These are phyloP conservation scores for Monosporozyma servazzii DNA, from an alignment of 805 yeast genomes.

Conservation along the genomic window DNA sequence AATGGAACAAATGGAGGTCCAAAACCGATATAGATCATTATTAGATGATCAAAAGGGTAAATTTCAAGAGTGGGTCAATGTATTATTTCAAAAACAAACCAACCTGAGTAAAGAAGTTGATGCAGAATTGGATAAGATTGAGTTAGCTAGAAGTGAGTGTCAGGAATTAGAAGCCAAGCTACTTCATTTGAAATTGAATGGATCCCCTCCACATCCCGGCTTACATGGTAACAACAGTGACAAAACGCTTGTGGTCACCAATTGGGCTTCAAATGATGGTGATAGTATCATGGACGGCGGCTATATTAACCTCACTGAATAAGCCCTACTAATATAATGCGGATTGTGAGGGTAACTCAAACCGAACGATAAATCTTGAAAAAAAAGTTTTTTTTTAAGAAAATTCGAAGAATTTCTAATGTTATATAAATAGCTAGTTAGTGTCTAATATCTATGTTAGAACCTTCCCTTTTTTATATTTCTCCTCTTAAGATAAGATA, in stretches of 20 bases:
- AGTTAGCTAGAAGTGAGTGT: conserved; percentile 31
- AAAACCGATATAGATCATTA: conserved; percentile 35
- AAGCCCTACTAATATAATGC: not conserved
- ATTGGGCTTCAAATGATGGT: not conserved
- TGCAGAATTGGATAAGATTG: conserved; percentile 30
- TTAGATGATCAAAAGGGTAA: conserved; percentile 44
- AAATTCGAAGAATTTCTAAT: not conserved
- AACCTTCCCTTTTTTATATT: not conserved
- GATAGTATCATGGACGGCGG: not conserved
- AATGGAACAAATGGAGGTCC: conserved; percentile 36
- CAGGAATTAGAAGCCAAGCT: conserved; percentile 12
- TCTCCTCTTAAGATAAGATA: not conserved
- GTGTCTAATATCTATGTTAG: too few relatives aligned
- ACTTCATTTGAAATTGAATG: not conserved
- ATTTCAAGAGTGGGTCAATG: conserved; percentile 54
- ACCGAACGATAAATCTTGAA: too few relatives aligned
- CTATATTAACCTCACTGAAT: not conserved
- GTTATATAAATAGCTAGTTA: not conserved
- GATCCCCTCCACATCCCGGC: not conserved
- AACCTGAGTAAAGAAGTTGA: conserved; percentile 48
- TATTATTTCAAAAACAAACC: conserved; percentile 46
- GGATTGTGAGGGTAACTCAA: not conserved
- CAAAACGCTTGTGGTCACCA: not conserved
- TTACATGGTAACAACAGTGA: not conserved
- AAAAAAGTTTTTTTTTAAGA: too few relatives aligned